These are phyloP conservation scores for Amborella trichopoda DNA, from an alignment of 164 flowering plant genomes.

Conservation along the genomic window DNA sequence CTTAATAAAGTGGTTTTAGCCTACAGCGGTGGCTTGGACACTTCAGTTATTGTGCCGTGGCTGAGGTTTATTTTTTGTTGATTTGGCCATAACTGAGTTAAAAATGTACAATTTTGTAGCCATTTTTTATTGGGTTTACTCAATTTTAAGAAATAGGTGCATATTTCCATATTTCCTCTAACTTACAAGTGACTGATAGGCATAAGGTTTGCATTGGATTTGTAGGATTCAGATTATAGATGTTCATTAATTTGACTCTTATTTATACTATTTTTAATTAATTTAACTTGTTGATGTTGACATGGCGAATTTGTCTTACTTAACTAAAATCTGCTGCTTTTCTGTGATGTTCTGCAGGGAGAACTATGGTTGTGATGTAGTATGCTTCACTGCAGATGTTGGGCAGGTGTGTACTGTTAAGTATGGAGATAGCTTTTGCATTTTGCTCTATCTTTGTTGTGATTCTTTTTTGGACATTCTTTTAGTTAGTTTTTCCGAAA, in stretches of 20 bases:
- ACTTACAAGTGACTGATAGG: no score
- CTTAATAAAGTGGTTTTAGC: constrained; percentile 91
- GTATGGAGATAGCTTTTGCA: no score
- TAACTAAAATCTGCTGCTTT: constrained; percentile 1
- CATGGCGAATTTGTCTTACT: background rate
- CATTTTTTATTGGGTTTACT: no score
- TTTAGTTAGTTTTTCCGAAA: no score
- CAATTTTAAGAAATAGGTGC: no score
- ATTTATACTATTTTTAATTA: background rate
- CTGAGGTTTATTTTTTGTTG: no score
- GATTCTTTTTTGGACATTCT: no score
- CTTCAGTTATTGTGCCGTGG: constrained; percentile 99
- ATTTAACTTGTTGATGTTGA: background rate
- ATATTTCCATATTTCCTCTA: no score
- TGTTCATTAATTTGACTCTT: background rate
- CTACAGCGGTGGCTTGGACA: constrained; percentile 95
- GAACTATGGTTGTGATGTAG: constrained; percentile 96
- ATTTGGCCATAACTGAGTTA: no score
- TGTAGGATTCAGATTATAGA: background rate
- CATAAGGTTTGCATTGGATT: background rate
- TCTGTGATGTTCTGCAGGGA: constrained; percentile 41
- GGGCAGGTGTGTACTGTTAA: constrained; percentile 97
- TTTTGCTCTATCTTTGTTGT: no score
- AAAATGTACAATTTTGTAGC: no score
- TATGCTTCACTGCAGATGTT: constrained; percentile 98